phyloP scores from a whole-genome alignment of 495 filamentous ascomycete genomes.

The Xeromyces bisporus region DNA sequence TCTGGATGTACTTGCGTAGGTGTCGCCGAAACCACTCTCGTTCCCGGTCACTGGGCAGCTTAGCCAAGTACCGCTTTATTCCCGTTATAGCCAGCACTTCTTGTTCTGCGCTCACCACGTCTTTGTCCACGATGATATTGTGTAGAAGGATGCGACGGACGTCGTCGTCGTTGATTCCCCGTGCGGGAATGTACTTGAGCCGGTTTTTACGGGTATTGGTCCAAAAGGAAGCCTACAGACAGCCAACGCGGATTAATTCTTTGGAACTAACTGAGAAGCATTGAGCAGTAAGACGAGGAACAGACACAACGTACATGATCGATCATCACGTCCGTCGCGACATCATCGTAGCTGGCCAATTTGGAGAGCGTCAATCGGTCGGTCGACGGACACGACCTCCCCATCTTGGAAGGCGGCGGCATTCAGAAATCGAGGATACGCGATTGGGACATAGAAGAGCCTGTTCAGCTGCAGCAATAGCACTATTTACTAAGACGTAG shows the following conservation, averaged over 20 bases:
- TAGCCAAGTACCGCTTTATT: conserved; percentile 49
- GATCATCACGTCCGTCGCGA: conserved; percentile 87
- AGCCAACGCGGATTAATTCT: no score
- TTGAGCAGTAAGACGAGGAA: no score
- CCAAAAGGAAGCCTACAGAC: conserved; percentile 74
- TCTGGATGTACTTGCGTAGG: conserved; percentile 76
- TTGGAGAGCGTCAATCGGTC: conserved; percentile 69
- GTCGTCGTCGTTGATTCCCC: conserved; percentile 67
- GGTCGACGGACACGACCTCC: conserved; percentile 27
- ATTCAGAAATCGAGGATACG: no score
- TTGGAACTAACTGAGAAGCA: no score
- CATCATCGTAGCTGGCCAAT: conserved; percentile 84
- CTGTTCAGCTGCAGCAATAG: no score
- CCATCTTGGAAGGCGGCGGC: conserved; percentile 25
- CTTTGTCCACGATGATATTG: conserved; percentile 57
- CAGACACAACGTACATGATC: conserved; percentile 68
- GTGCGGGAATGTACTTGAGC: conserved; percentile 64
- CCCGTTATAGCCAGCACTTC: conserved; percentile 55
- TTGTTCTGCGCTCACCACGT: conserved; percentile 48
- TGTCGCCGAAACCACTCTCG: conserved; percentile 78
- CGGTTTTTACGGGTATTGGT: conserved; percentile 89
- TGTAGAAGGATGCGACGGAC: conserved; percentile 62
- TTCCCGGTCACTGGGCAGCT: conserved; percentile 56
- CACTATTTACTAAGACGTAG: no score
- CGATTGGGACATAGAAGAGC: no score